Evolutionary conservation across 2,329 filamentous ascomycete genomes (phyloP).

Genomic region (Malbranchea zuffiana): DNA sequence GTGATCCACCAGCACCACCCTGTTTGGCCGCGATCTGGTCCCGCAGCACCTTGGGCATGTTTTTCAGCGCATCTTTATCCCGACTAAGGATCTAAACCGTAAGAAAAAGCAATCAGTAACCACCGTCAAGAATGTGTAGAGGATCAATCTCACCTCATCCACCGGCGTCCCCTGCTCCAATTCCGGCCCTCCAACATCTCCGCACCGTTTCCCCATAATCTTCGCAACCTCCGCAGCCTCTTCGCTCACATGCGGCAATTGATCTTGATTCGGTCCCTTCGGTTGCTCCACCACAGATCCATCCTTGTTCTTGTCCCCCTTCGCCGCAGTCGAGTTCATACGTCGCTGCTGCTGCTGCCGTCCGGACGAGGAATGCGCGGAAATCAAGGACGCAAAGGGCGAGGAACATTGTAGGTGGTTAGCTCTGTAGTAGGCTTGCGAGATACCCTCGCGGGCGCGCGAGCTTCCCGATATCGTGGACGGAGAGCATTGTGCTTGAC

Average conservation of each 20-base stretch:
- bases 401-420: slow-evolving; percentile 7
- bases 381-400: slow-evolving; percentile 25
- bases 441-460: slow-evolving; percentile 1
- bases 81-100: slow-evolving; percentile 48
- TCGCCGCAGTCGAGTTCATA: slow-evolving; percentile 28
- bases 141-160: slow-evolving; percentile 44
- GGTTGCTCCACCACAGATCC: slow-evolving; percentile 19
- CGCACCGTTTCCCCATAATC: slow-evolving; percentile 35
- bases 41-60: slow-evolving; percentile 57
- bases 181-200: slow-evolving; percentile 45
- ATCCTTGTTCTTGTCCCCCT: slow-evolving; percentile 20
- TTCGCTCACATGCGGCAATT: slow-evolving; percentile 51
- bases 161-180: slow-evolving; percentile 55
- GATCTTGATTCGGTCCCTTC: slow-evolving; percentile 42
- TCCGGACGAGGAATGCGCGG: slow-evolving; percentile 14
- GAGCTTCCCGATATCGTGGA: not conserved
- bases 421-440: slow-evolving; percentile 5
- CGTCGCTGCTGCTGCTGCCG: slow-evolving; percentile 18
- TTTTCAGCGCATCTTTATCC: slow-evolving; percentile 50
- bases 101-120: slow-evolving; percentile 9
- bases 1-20: slow-evolving; percentile 22
- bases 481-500: slow-evolving; percentile 5
- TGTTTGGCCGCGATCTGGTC: slow-evolving; percentile 28
- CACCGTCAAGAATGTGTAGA: not conserved
- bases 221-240: slow-evolving; percentile 52